Percentiles rank a stretch among this genome's conserved stretches.
Conservation (phyloP, 2,329 filamentous ascomycete genomes). For the Pseudogymnoascus sp. region DNA sequence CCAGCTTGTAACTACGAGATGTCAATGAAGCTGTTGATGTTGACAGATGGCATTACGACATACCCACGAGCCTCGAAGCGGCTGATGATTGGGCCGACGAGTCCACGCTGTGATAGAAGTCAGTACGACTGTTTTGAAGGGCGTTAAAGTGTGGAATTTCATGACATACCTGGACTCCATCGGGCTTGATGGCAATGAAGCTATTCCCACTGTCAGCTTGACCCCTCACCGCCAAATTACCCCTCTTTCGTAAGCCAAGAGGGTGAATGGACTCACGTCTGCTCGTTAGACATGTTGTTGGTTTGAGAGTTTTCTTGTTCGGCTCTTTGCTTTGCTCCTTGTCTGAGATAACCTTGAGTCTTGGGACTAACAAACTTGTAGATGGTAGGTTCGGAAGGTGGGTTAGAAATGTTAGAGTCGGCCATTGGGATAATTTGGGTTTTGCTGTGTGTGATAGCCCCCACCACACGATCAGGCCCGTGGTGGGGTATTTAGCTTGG, state of each 20-base stretch:
- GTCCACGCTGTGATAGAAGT: conserved; percentile 64
- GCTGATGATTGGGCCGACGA: conserved; percentile 93
- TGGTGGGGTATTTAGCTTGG: conserved; percentile 6
- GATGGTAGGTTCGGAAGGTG: conserved; percentile 31
- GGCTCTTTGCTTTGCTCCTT: conserved; percentile 26
- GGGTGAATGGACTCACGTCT: conserved; percentile 55
- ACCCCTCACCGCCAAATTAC: conserved; percentile 21
- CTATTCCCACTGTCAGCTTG: conserved; percentile 41
- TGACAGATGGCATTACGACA: conserved; percentile 27
- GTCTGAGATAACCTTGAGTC: conserved; percentile 36
- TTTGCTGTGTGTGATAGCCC: conserved; percentile 6
- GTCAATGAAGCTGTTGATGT: conserved; percentile 10
- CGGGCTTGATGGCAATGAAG: conserved; percentile 99
- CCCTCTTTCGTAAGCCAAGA: not conserved
- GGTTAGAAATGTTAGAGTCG: conserved; percentile 10
- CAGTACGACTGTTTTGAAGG: conserved; percentile 11
- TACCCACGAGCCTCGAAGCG: conserved; percentile 96
- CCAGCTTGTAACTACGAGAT: conserved; percentile 80
- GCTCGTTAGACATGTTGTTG: conserved; percentile 66
- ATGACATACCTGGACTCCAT: conserved; percentile 84
- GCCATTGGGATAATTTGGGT: conserved; percentile 11
- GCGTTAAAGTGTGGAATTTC: not conserved
- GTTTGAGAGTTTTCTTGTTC: conserved; percentile 27
- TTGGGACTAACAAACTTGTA: conserved; percentile 39
- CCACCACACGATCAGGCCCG: not conserved